Conservation (phyloP, 495 filamentous ascomycete genomes). For the Penicillium fimorum region DNA sequence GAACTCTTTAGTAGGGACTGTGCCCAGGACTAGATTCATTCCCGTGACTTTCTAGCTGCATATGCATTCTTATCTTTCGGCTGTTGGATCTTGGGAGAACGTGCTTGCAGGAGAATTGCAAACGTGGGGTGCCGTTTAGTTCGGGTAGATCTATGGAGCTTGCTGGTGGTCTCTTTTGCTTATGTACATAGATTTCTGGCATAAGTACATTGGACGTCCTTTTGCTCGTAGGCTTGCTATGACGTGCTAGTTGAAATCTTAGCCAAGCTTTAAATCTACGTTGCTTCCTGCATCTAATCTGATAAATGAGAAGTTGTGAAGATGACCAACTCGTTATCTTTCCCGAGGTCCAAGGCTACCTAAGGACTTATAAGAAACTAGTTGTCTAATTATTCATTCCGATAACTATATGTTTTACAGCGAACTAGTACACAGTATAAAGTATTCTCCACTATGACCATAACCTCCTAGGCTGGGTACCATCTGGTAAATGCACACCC, state of each 20-base stretch:
- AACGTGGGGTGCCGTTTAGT: background rate
- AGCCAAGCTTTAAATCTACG: too few relatives aligned
- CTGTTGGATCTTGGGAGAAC: background rate
- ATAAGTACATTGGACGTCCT: background rate
- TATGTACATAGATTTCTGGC: background rate
- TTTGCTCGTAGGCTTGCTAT: background rate
- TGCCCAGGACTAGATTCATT: background rate
- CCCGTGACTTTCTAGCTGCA: background rate
- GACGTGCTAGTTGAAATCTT: background rate
- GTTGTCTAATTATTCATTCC: background rate
- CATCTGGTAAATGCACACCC: background rate
- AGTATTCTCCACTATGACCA: background rate
- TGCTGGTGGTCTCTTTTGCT: background rate
- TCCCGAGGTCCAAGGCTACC: too few relatives aligned
- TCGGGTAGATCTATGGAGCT: background rate
- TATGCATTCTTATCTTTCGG: conserved; percentile 8
- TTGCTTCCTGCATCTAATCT: background rate
- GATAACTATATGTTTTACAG: too few relatives aligned
- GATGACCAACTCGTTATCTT: background rate
- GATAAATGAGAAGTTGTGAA: background rate
- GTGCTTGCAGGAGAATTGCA: conserved; percentile 1
- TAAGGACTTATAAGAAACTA: background rate
- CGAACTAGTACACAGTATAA: background rate
- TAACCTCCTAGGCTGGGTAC: background rate
- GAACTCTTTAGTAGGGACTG: background rate